A percentile compares a stretch with the other conserved stretches of the same genome.
Evolutionary conservation across 352 stramenopile genomes (phyloP).

Genomic region (Globisporangium cederbergense): DNA sequence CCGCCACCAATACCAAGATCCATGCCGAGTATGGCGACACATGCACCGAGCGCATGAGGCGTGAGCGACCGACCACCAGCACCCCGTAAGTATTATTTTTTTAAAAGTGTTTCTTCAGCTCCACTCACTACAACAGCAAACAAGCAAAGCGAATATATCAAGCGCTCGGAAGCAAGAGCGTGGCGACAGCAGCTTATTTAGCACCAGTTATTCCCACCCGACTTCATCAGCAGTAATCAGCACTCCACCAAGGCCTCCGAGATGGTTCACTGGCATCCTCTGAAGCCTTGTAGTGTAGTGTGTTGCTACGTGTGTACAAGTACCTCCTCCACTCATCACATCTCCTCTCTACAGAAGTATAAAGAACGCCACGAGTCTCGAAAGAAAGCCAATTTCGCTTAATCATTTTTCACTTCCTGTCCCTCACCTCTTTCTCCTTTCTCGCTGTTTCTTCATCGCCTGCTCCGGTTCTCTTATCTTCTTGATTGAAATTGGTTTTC

Average conservation of each 20-base stretch:
- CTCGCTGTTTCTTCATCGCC: neutral
- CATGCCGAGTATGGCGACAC: neutral
- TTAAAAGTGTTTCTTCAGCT: neutral
- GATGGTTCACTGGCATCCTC: too few species aligned
- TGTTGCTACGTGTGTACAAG: slow-evolving; percentile 5
- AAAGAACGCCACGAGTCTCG: slow-evolving; percentile 1
- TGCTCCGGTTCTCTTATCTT: neutral
- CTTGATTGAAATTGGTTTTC: slow-evolving; percentile 1
- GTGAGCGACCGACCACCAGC: neutral
- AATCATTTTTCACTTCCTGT: neutral
- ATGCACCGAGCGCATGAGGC: slow-evolving; percentile 8
- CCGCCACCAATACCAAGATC: slow-evolving; percentile 4
- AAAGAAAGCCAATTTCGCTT: slow-evolving; percentile 4
- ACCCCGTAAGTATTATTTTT: slow-evolving; percentile 10
- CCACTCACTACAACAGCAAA: neutral
- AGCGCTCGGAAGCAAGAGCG: slow-evolving; percentile 9
- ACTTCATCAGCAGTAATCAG: neutral
- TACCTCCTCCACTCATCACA: neutral
- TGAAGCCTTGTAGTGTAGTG: neutral
- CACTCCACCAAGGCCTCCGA: neutral
- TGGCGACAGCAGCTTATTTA: neutral
- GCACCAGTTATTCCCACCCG: neutral
- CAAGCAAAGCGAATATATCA: neutral
- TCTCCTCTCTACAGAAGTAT: neutral
- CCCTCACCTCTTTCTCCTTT: neutral